Conservation (phyloP, 208 protist species). For the Blastocrithidia nonstop region DNA sequence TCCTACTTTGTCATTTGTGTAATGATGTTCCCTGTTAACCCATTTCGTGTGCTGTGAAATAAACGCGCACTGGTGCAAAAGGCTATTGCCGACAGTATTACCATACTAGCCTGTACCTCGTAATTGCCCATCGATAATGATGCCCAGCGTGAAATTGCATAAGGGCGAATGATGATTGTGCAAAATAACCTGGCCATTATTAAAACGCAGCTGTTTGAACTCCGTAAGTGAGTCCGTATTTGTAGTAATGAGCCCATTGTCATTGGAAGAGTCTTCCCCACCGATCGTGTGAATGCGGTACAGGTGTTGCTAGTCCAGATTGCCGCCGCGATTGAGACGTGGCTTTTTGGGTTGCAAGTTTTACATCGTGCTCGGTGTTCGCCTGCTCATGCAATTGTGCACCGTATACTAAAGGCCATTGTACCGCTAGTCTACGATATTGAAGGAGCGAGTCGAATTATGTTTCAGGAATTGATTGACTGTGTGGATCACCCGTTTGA, state of each 20-base stretch:
- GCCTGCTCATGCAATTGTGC: conserved; percentile 11
- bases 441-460: conserved; percentile 12
- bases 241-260: conserved; percentile 26
- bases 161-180: no score
- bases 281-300: conserved; percentile 9
- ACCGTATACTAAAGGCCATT: conserved; percentile 12
- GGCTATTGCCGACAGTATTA: conserved; percentile 20
- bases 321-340: conserved; percentile 21
- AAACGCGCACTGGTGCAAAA: conserved; percentile 14
- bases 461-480: conserved; percentile 51
- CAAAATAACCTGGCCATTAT: no score
- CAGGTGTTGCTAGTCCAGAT: conserved; percentile 21
- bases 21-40: conserved; percentile 40
- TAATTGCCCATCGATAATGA: conserved; percentile 5
- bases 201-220: conserved; percentile 4
- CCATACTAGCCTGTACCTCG: conserved; percentile 12
- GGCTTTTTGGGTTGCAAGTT: conserved; percentile 20
- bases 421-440: conserved; percentile 12
- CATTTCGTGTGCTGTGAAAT: conserved; percentile 40
- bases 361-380: conserved; percentile 18
- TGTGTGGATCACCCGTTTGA: conserved; percentile 12
- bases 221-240: conserved; percentile 8
- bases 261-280: conserved; percentile 22
- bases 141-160: no score
- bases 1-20: conserved; percentile 37